phyloP scores from a whole-genome alignment of 768 basidiomycete genomes.

The Tricholoma bakamatsutake region DNA sequence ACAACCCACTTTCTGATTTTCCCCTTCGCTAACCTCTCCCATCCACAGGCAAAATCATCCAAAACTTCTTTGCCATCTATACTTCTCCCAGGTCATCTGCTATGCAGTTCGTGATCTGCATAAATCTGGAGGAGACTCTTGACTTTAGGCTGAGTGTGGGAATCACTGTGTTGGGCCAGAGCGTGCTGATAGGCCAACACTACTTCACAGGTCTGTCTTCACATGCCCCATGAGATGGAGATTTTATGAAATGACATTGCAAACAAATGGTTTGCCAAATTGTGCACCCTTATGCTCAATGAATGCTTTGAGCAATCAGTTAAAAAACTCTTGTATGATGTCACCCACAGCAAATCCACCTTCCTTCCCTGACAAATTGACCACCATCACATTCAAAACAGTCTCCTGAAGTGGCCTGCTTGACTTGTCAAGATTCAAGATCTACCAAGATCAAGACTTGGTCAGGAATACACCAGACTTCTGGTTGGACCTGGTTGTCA shows the following conservation, averaged over 20 bases:
- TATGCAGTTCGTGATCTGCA: slow-evolving; percentile 14
- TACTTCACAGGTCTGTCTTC: not conserved
- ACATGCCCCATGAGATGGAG: not conserved
- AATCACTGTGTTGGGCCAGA: not conserved
- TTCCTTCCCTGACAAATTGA: not conserved
- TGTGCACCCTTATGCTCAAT: not conserved
- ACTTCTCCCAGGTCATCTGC: slow-evolving; percentile 14
- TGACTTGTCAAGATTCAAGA: too few relatives aligned
- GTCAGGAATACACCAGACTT: too few relatives aligned
- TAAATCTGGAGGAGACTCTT: not conserved
- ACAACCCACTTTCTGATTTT: slow-evolving; percentile 5
- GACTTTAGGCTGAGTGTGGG: not conserved
- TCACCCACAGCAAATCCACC: not conserved
- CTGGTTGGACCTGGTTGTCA: too few relatives aligned
- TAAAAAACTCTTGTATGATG: not conserved
- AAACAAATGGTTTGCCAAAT: not conserved
- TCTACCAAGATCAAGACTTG: too few relatives aligned
- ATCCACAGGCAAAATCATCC: slow-evolving; percentile 14
- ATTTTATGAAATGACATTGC: not conserved
- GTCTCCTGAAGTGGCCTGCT: not conserved
- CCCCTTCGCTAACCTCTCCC: slow-evolving; percentile 12
- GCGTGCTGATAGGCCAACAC: not conserved
- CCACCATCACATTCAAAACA: not conserved
- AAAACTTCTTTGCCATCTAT: slow-evolving; percentile 9
- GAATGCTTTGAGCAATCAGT: not conserved